Evolutionary conservation across 768 basidiomycete genomes (phyloP), one percentile per base, ranked within the genome.

Genomic region (Lanmaoa rubissima): DNA sequence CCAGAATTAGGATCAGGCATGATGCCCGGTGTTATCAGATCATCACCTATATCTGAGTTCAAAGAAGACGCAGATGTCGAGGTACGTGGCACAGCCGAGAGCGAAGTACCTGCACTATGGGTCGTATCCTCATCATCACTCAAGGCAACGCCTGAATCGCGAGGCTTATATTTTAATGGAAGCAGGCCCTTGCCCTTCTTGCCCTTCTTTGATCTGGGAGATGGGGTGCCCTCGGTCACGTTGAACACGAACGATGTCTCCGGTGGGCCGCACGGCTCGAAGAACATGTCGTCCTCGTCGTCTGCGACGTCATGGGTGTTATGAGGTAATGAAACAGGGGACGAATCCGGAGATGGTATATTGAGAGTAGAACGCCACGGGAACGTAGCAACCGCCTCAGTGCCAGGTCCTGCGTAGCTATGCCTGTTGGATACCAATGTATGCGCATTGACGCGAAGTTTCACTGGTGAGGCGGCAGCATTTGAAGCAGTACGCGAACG

Each of bases 161-260:
- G 77, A n/a, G 82, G 80, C 51, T 82, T 82, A 73, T 82, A 90
- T 71, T 92, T 92, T 65, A 80, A 83, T 31, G 82, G 82, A 43
- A 90, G 67, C 32, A 76, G 63, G 3, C 66, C 53, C 57, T 65
- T 65, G 24, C 52, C 45, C 41, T 51, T 45, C 34, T 64, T 64
- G 49, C 55, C 65, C 45, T 76, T 64, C 72, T 76, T 65, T 28
- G 76, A 68, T 48, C 76, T 69, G 4, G 80, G 87, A 34, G 80
- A 84, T 13, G 88, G 86, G 0, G 86, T 85, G 41, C 75, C 76
- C 26, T 77, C 75, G 1, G 80, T 82, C 38, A 88, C 70, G 54
- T 70, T 83, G 63, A 87, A 78, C 14, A 78, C 67, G 51, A 89
- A 87, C 0, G 87, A 83, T 0, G 81, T 72, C 47, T 82, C 76